A percentile compares a stretch with the other conserved stretches of the same genome.
Evolutionary conservation across 2,329 filamentous ascomycete genomes (phyloP).

Genomic region (Calonectria honghensis): DNA sequence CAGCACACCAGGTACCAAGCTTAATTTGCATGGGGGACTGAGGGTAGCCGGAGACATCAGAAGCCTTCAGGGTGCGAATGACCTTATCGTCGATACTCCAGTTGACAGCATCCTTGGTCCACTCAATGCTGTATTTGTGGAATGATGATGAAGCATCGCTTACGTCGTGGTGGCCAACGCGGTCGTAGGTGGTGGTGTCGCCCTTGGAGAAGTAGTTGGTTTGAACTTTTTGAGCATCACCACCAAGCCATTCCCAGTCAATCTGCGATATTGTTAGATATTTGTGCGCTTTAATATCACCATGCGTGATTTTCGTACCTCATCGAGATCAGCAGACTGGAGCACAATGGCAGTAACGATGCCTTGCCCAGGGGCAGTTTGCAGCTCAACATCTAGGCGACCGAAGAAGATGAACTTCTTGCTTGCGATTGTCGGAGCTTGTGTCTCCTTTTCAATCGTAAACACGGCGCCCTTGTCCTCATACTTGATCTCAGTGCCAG

Average conservation of each 20-base stretch:
- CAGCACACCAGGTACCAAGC: slow-evolving; percentile 80
- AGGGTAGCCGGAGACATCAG: slow-evolving; percentile 75
- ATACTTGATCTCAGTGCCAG: slow-evolving; percentile 69
- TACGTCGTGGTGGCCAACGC: slow-evolving; percentile 75
- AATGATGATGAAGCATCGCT: slow-evolving; percentile 67
- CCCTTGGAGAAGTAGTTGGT: slow-evolving; percentile 89
- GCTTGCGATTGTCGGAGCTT: slow-evolving; percentile 82
- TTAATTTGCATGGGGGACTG: slow-evolving; percentile 84
- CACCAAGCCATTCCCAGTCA: slow-evolving; percentile 93
- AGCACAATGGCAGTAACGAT: slow-evolving; percentile 93
- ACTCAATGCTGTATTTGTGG: slow-evolving; percentile 82
- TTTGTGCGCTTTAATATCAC: neutral
- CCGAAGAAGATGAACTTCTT: slow-evolving; percentile 98
- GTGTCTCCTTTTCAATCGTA: slow-evolving; percentile 79
- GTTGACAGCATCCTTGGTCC: slow-evolving; percentile 76
- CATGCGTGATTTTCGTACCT: slow-evolving; percentile 43
- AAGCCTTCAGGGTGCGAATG: slow-evolving; percentile 79
- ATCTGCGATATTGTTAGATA: slow-evolving; percentile 72
- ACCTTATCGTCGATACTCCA: slow-evolving; percentile 79
- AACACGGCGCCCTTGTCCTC: slow-evolving; percentile 70
- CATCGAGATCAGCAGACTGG: slow-evolving; percentile 89
- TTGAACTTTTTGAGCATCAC: slow-evolving; percentile 78
- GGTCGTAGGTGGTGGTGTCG: slow-evolving; percentile 78
- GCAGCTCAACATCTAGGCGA: slow-evolving; percentile 84
- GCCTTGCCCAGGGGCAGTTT: slow-evolving; percentile 85